These are phyloP conservation scores for Cercospora beticola DNA, from an alignment of 2,329 filamentous ascomycete species.

Conservation along the genomic window DNA sequence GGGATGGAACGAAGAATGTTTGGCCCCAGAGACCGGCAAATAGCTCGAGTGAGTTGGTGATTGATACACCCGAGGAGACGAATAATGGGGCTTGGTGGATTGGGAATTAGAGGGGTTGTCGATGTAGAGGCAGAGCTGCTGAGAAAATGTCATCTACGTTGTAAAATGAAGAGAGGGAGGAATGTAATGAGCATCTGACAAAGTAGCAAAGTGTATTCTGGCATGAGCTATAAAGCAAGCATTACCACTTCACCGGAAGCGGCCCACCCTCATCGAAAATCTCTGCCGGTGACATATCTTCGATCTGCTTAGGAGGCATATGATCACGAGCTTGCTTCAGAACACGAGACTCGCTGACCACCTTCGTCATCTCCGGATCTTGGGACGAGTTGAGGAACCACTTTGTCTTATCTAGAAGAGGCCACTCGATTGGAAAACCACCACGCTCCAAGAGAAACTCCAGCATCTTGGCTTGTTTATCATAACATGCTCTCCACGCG, in stretches of 20 bases:
- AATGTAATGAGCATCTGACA: not conserved
- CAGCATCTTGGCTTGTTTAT: not conserved
- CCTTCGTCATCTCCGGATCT: not conserved
- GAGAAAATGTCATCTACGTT: too few species aligned
- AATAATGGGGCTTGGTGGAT: slow-evolving; percentile 50
- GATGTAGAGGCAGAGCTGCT: too few species aligned
- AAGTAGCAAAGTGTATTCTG: not conserved
- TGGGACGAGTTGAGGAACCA: not conserved
- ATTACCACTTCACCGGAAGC: not conserved
- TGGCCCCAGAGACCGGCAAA: slow-evolving; percentile 46
- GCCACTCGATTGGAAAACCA: not conserved
- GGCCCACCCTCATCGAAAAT: not conserved
- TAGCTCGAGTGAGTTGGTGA: slow-evolving; percentile 44
- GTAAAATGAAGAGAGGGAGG: too few species aligned
- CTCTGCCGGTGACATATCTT: not conserved
- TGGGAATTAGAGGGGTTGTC: slow-evolving; percentile 30
- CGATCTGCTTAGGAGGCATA: not conserved
- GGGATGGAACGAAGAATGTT: slow-evolving; percentile 42
- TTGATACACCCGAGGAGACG: slow-evolving; percentile 46
- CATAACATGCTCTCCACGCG: not conserved
- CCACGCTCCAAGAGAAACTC: not conserved
- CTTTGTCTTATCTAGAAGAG: not conserved
- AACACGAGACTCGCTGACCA: not conserved
- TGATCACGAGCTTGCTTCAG: not conserved
- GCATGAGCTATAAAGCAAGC: not conserved